Conservation (phyloP, 345 rosid genomes). For the Populus tremula region DNA sequence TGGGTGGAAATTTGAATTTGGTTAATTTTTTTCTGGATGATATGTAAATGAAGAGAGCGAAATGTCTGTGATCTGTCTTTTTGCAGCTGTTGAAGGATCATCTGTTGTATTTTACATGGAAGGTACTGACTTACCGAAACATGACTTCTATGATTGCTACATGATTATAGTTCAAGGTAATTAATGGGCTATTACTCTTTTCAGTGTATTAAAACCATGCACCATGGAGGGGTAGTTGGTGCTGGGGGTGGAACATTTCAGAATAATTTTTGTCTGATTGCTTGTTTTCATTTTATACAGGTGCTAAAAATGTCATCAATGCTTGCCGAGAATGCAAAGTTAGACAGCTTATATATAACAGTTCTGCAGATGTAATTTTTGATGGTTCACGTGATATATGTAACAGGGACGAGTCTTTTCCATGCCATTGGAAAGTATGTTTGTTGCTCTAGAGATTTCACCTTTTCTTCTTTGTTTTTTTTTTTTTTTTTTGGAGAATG, state of each 20-base stretch:
- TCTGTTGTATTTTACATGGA: constrained; percentile 70
- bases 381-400: constrained; percentile 65
- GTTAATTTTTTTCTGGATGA: not conserved
- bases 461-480: not conserved
- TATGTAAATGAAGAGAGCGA: not conserved
- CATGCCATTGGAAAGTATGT: constrained; percentile 60
- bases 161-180: constrained; percentile 79
- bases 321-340: constrained; percentile 82
- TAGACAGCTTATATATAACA: constrained; percentile 67
- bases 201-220: not conserved
- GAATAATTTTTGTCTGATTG: not conserved
- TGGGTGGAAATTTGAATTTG: not conserved
- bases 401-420: constrained; percentile 65
- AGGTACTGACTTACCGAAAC: constrained; percentile 38
- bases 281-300: constrained; percentile 30
- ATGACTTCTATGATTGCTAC: constrained; percentile 57
- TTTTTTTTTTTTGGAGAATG: not conserved
- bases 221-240: not conserved
- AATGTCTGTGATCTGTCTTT: not conserved
- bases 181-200: too few relatives aligned
- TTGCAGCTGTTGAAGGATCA: constrained; percentile 75
- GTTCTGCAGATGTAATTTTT: constrained; percentile 83
- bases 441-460: not conserved
- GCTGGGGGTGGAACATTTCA: not conserved
- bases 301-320: constrained; percentile 72